phyloP scores from a whole-genome alignment of 257 asterid species.

The Verbena officinalis region DNA sequence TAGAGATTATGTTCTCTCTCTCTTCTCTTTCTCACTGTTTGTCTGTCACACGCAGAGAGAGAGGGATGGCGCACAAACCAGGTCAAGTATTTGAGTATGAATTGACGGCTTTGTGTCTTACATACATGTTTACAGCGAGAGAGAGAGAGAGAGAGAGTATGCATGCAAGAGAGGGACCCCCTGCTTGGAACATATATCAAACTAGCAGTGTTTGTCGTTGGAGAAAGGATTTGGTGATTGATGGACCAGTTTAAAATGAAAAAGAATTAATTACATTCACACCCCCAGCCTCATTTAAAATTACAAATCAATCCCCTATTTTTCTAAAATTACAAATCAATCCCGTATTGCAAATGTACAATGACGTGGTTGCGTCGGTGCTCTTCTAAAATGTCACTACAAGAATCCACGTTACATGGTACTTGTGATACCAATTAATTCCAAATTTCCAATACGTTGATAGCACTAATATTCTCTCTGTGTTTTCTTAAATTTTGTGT shows the following conservation, averaged over 20 bases:
- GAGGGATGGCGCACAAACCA: constrained; percentile 30
- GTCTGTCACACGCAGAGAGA: constrained; percentile 10
- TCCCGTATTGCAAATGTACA: not conserved
- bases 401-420: too few relatives aligned
- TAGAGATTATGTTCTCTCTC: not conserved
- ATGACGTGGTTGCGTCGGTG: constrained; percentile 27
- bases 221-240: constrained; percentile 3
- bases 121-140: constrained; percentile 29
- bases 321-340: too few relatives aligned
- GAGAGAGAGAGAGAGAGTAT: not conserved
- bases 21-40: constrained; percentile 2
- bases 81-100: constrained; percentile 43
- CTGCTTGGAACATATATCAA: constrained; percentile 35
- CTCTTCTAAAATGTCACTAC: too few relatives aligned
- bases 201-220: constrained; percentile 36
- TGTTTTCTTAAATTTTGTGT: too few relatives aligned
- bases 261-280: too few relatives aligned
- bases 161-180: constrained; percentile 45
- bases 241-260: too few relatives aligned
- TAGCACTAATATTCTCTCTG: too few relatives aligned
- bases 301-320: too few relatives aligned
- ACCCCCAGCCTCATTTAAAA: too few relatives aligned
- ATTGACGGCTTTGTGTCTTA: constrained; percentile 55
- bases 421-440: too few relatives aligned
- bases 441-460: too few relatives aligned